A percentile compares a stretch with the other conserved stretches of the same genome.
These are phyloP conservation scores for Serendipita indica DNA, from an alignment of 768 basidiomycete species.

Conservation along the genomic window DNA sequence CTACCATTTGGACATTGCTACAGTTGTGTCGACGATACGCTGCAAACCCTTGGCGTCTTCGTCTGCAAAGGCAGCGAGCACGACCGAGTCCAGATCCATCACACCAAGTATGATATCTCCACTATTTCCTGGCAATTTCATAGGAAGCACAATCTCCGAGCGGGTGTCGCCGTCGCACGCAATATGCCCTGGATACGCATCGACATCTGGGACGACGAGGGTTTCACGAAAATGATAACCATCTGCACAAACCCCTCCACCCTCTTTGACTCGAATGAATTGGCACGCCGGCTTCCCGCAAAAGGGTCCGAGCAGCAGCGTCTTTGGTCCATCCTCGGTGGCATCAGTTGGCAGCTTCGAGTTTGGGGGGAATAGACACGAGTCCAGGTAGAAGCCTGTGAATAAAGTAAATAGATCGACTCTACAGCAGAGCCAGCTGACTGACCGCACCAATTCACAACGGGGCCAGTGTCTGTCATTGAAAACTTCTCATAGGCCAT, in stretches of 20 bases:
- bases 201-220: constrained; percentile 62
- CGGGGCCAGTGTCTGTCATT: constrained; percentile 23
- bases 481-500: constrained; percentile 59
- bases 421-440: background rate
- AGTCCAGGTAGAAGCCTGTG: constrained; percentile 73
- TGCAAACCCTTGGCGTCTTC: constrained; percentile 69
- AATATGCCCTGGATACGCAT: constrained; percentile 79
- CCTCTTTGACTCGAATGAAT: constrained; percentile 43
- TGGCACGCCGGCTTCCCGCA: constrained; percentile 88
- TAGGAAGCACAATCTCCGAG: constrained; percentile 79
- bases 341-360: constrained; percentile 21
- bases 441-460: constrained; percentile 92
- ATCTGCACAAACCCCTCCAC: constrained; percentile 75
- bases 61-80: constrained; percentile 50
- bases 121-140: constrained; percentile 28
- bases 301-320: constrained; percentile 67
- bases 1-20: background rate
- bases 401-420: background rate
- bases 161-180: constrained; percentile 85
- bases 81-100: constrained; percentile 77
- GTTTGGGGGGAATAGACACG: constrained; percentile 40
- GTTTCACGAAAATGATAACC: constrained; percentile 45
- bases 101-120: constrained; percentile 26
- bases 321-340: constrained; percentile 8
- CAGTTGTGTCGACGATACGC: constrained; percentile 35